Conservation (phyloP, 371 early-diverging fungal genomes). For the Circinella umbellata region DNA sequence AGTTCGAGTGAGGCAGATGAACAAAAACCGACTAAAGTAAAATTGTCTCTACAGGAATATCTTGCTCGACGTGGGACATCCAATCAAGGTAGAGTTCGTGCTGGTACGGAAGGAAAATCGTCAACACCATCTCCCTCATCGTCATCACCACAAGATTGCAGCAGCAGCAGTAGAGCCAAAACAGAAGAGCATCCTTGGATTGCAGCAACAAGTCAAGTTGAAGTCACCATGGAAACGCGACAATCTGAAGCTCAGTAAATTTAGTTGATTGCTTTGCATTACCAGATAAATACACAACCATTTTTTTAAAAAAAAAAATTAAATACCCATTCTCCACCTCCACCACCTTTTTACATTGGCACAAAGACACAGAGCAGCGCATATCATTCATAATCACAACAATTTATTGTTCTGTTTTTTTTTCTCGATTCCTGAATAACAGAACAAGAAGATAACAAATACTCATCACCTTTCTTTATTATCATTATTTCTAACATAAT, state of each 20-base stretch:
- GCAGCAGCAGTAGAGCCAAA: neutral
- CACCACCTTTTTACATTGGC: neutral
- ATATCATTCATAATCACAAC: too few relatives aligned
- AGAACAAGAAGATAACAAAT: neutral
- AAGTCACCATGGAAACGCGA: neutral
- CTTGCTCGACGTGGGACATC: constrained; percentile 26
- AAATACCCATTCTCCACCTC: neutral
- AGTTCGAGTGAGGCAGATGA: neutral
- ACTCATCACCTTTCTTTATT: neutral
- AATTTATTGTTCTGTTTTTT: too few relatives aligned
- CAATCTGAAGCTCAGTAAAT: neutral
- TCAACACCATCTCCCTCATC: too few relatives aligned
- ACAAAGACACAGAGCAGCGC: neutral
- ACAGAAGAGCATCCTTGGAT: constrained; percentile 1
- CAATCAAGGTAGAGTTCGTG: neutral
- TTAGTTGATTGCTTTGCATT: neutral
- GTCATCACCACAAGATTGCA: neutral
- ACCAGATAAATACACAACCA: too few relatives aligned
- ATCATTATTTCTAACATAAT: too few relatives aligned
- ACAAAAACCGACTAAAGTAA: constrained; percentile 28
- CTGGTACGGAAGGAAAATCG: neutral
- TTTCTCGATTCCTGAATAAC: too few relatives aligned
- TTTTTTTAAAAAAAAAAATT: too few relatives aligned
- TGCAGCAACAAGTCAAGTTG: neutral
- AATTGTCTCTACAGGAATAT: constrained; percentile 45